Evolutionary conservation across 2,329 filamentous ascomycete species (phyloP), one percentile per base, ranked within the genome.

Genomic region (Xylaria sp.): DNA sequence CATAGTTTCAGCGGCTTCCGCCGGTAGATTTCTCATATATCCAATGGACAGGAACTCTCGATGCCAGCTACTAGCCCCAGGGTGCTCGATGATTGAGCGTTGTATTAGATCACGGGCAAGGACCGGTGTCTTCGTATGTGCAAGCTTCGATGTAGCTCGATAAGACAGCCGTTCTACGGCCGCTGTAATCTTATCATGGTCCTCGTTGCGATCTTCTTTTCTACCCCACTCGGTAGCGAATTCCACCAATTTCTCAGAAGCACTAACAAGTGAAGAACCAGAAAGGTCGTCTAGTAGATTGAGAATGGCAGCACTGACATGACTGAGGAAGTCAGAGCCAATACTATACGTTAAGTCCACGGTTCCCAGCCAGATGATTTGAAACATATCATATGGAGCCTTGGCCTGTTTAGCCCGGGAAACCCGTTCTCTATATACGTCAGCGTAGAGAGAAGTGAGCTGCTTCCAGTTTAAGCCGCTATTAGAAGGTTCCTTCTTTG

Each of bases 31-130:
- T 58, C 23, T 59, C 66, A 71, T 60, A n/a, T 69, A 69, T 25
- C 51, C 39, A 18, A 71, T 55, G 1, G 69, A 63, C 18, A 71
- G 59, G 25, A 71, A 69, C 32, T 61, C 44, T n/a, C 69, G 63
- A 59, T 71, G 69, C 69, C 69, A 71, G 25, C 57, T 69, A 39
- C 69, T 71, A 23, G 69, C 63, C 39, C 56, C 62, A n/a, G 69
- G 69, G 44, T 66, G 34, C 48, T 71, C 66, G 39, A 71, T 69
- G 10, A 71, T 66, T 18, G 54, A 54, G 15, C 66, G 66, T 25
- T 46, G 57, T 44, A 71, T 66, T 15, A 71, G 23, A 44, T 66
- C 52, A 5, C 18, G 55, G 20, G 66, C 55, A 39, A 66, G 66
- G 2, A 54, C 23, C 6, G 69, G 66, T 15, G 69, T 66, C 39